These are phyloP conservation scores for Emericellopsis terricola DNA, from an alignment of 495 filamentous ascomycete genomes.

Conservation along the genomic window DNA sequence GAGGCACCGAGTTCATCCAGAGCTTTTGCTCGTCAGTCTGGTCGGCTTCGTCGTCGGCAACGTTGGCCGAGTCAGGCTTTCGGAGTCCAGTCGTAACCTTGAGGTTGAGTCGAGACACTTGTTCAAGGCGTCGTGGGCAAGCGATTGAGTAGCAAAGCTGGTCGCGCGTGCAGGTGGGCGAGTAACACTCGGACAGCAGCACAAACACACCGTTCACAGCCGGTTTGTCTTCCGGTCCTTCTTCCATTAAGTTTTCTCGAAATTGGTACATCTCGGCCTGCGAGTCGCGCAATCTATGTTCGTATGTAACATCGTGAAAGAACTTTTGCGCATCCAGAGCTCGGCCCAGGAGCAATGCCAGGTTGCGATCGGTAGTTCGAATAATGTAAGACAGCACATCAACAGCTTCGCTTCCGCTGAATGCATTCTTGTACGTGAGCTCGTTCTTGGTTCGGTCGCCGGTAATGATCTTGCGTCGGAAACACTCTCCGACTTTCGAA, in stretches of 20 bases:
- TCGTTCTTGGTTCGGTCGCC: constrained; percentile 91
- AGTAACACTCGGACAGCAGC: constrained; percentile 91
- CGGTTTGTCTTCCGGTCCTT: constrained; percentile 46
- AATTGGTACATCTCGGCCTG: constrained; percentile 90
- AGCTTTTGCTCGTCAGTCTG: constrained; percentile 92
- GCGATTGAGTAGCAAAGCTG: constrained; percentile 97
- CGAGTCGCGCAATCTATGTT: constrained; percentile 85
- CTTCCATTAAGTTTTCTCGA: constrained; percentile 79
- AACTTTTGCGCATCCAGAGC: constrained; percentile 97
- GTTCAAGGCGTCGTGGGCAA: constrained; percentile 84
- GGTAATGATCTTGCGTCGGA: constrained; percentile 66
- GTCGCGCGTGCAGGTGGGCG: constrained; percentile 87
- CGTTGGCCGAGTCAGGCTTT: constrained; percentile 54
- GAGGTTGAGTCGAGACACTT: constrained; percentile 83
- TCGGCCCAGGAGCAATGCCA: constrained; percentile 83
- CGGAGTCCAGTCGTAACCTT: constrained; percentile 78
- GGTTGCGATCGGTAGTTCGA: constrained; percentile 86
- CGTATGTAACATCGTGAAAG: constrained; percentile 98
- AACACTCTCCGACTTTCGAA: constrained; percentile 76
- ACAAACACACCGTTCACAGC: constrained; percentile 96
- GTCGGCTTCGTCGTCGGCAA: constrained; percentile 68
- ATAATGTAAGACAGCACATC: constrained; percentile 90
- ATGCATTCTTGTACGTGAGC: constrained; percentile 89
- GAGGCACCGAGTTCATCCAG: constrained; percentile 97
- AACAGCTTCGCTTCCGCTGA: constrained; percentile 86